Conservation (phyloP, 2,329 filamentous ascomycete species). For the Penicillium frequentans region DNA sequence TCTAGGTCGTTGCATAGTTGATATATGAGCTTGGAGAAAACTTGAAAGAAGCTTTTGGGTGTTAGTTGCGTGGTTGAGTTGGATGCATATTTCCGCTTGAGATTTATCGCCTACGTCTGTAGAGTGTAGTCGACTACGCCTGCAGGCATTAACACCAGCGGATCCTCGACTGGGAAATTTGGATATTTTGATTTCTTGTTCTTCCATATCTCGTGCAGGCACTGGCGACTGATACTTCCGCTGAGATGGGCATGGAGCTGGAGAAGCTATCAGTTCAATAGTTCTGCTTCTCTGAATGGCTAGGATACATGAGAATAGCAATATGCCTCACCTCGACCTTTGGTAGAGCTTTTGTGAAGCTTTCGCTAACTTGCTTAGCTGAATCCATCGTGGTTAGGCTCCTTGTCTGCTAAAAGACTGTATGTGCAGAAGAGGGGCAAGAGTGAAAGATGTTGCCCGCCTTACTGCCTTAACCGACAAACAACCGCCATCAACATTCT, state of each 20-base stretch:
- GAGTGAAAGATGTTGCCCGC: background rate
- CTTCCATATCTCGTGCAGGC: slow-evolving; percentile 73
- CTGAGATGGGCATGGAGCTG: slow-evolving; percentile 79
- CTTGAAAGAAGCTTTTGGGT: slow-evolving; percentile 67
- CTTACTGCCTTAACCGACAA: background rate
- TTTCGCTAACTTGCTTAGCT: slow-evolving; percentile 26
- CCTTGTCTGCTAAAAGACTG: background rate
- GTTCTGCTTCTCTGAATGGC: too few relatives aligned
- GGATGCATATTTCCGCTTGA: background rate
- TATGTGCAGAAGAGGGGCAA: background rate
- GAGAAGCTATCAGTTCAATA: slow-evolving; percentile 2
- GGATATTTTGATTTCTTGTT: slow-evolving; percentile 55
- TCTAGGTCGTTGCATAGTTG: slow-evolving; percentile 64
- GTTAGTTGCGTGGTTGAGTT: background rate
- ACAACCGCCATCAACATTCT: background rate
- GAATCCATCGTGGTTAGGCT: slow-evolving; percentile 21
- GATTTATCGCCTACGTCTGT: slow-evolving; percentile 58
- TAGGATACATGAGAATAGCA: too few relatives aligned
- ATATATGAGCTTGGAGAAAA: slow-evolving; percentile 80
- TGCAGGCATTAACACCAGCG: slow-evolving; percentile 65
- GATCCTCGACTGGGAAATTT: slow-evolving; percentile 63
- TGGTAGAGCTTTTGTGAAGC: slow-evolving; percentile 35
- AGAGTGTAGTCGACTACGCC: slow-evolving; percentile 72
- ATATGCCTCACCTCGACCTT: slow-evolving; percentile 36
- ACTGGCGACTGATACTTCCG: slow-evolving; percentile 71